Base-by-base conservation (phyloP, 768 basidiomycete genomes). In the Phlegmacium glaucopus region DNA sequence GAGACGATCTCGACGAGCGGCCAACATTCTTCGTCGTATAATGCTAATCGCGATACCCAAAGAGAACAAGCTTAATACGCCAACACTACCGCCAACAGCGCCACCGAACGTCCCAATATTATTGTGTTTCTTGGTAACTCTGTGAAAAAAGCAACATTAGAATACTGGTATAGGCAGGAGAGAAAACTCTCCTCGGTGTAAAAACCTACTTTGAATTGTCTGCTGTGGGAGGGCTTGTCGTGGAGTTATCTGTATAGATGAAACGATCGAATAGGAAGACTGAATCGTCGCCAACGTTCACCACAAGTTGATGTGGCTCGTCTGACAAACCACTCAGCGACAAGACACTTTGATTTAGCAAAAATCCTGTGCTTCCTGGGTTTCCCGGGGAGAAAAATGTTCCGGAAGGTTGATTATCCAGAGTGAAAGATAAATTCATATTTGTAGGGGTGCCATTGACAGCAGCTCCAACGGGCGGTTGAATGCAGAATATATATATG, bases 81-180 rank as follows among this genome's bases (percentile, higher is more conserved):
- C 80, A 13, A 79, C 69, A 26, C 68, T 71, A 25, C 76, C 75
- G 0, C 76, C 78, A 17, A 82, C 67, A 1, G 75, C 78, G n/a
- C 72, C 77, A 1, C 68, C 79, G 56, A 83, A 81, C 6, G 79
- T 78, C 12, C 69, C 72, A 15, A 70, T 50, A 22, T 22, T 22
- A 28, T 68, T 69, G 42, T 61, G 64, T 43, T 65, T 61, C 53
- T 65, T 65, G 13, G 47, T 42, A 18, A 40, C 52, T 37, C 62
- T 65, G 49, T 32, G n/a, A 37, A 36, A 29, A 42, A 32, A 45
- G 27, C 39, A 35, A 7, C 8, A 29, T 40, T 13, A 50, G 44
- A 16, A 41, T 37, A 39, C 17, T 22, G 22, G 22, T 22, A 2
- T 22, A 22, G 22, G 3, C 22, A 22, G 22, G 22, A 22, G 22